phyloP scores from a whole-genome alignment of 495 filamentous ascomycete genomes.

The Bacidia rubella region DNA sequence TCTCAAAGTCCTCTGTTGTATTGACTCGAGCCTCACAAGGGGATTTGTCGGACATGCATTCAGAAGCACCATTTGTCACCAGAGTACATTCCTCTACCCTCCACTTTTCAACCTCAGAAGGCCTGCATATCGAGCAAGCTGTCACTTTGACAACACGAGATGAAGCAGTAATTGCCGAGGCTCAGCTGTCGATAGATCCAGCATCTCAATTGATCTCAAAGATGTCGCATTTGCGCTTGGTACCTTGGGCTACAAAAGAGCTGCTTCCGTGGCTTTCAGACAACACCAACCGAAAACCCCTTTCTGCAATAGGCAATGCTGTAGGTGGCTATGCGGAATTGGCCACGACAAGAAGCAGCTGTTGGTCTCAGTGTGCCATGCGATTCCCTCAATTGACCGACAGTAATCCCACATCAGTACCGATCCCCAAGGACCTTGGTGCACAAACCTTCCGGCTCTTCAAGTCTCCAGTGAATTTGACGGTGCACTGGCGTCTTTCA shows the following conservation, averaged over 20 bases:
- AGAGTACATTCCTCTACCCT: not conserved
- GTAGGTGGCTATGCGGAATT: constrained; percentile 6
- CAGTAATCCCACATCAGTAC: constrained; percentile 2
- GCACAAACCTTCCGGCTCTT: constrained; percentile 29
- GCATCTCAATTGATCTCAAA: not conserved
- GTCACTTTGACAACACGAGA: not conserved
- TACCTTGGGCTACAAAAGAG: not conserved
- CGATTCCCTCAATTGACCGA: constrained; percentile 23
- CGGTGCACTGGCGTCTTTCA: constrained; percentile 25
- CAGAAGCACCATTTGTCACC: not conserved
- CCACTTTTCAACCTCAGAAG: not conserved
- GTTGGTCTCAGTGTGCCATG: constrained; percentile 4
- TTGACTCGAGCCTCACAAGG: not conserved
- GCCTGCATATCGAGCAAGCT: not conserved
- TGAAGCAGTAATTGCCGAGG: not conserved
- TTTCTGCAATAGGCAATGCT: constrained; percentile 2
- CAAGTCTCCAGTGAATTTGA: constrained; percentile 12
- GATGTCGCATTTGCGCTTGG: not conserved
- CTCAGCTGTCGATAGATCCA: not conserved
- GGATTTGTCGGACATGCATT: not conserved
- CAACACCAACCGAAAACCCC: not conserved
- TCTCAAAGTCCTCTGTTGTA: not conserved
- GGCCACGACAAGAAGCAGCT: constrained; percentile 5
- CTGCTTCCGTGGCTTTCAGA: not conserved
- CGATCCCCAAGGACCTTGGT: constrained; percentile 28